Evolutionary conservation across 805 yeast species (phyloP), one percentile per base, ranked within the genome.

Genomic region (Candida sphagnicola): DNA sequence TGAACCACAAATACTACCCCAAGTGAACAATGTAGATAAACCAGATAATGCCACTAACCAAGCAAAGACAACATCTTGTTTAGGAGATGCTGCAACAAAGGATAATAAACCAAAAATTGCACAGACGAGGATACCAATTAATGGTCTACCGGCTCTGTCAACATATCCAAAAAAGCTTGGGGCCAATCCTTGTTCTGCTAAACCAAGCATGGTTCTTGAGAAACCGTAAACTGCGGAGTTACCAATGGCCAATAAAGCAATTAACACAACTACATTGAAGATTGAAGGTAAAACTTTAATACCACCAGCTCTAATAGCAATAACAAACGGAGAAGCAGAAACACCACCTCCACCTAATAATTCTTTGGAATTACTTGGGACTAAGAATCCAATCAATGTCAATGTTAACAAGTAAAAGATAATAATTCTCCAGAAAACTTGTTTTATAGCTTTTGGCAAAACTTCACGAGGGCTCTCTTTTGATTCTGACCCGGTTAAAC

Each of bases 151-250:
- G 13, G 50, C 48, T 34, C 65, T 51, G 45, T 67, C 73, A 36
- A 67, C 67, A 40, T 66, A 67, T 1, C 44, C 49, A 40, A 60
- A 62, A 15, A 55, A 41, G 29, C 40, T 38, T 4, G 72, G 73
- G 1, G 71, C 73, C 46, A 63, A 50, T 2, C 67, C 67, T 42
- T 65, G 70, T 48, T 65, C 67, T 2, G 70, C 57, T 43, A 67
- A 54, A 3, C 69, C 63, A 25, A 65, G 53, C 34, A 61, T 56
- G 5, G 72, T 67, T 50, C 73, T 53, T 8, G 72, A 65, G 35
- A 63, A 67, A 1, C 73, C 73, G 40, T 61, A 67, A 12, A 67
- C 70, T 8, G 72, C 68, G 3, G 72, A 65, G 46, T 67, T 67
- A 5, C 70, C 72, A 39, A 67, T 66, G 31, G 72, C 61, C 28